These are phyloP conservation scores for Vigna mungo DNA, from an alignment of 306 rosid species.

Conservation along the genomic window DNA sequence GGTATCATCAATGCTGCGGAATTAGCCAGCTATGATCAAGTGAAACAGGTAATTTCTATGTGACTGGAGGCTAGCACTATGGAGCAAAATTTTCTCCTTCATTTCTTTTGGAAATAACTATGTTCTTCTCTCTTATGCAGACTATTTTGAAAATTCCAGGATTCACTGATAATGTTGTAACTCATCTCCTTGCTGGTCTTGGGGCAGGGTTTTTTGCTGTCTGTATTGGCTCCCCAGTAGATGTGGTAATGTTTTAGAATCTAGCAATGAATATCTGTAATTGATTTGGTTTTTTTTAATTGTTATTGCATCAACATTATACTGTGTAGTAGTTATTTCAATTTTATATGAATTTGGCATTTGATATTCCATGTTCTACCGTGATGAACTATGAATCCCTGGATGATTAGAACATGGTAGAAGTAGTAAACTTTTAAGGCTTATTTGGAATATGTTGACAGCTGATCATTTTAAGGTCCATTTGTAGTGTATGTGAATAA, in stretches of 20 bases:
- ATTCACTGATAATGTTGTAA: conserved; percentile 84
- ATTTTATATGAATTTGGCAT: conserved; percentile 11
- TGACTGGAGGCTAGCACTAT: conserved; percentile 26
- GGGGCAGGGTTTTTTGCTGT: conserved; percentile 99
- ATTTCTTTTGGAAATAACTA: conserved; percentile 10
- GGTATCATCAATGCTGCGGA: conserved; percentile 98
- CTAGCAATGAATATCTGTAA: neutral
- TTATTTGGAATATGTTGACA: neutral
- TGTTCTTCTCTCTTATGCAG: conserved; percentile 57
- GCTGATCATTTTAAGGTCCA: neutral
- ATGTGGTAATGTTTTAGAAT: conserved; percentile 72
- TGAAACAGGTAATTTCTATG: conserved; percentile 68
- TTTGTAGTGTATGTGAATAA: conserved; percentile 6
- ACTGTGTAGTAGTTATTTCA: neutral
- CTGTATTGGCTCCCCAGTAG: conserved; percentile 98
- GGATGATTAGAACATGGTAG: conserved; percentile 28
- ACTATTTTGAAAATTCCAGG: conserved; percentile 95
- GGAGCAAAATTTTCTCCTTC: conserved; percentile 15
- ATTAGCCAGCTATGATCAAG: conserved; percentile 98
- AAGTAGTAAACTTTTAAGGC: conserved; percentile 1
- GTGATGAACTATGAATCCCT: conserved; percentile 5
- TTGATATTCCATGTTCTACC: neutral
- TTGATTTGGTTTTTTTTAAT: neutral
- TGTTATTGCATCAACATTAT: neutral
- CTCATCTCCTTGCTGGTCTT: conserved; percentile 94